Evolutionary conservation across 768 basidiomycete genomes (phyloP).

Genomic region (Lactifluus volemus): DNA sequence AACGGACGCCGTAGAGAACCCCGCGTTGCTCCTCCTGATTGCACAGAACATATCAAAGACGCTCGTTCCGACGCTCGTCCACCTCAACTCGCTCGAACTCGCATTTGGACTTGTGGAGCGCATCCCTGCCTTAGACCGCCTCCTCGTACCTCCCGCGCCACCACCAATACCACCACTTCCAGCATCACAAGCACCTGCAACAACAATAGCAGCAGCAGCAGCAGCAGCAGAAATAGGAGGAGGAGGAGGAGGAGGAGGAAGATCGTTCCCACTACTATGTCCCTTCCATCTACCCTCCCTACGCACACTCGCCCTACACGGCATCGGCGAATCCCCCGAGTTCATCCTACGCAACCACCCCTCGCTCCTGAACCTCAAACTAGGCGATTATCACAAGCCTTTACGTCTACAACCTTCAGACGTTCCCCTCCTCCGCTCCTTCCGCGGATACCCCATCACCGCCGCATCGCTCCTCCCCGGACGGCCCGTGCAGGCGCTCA

Average conservation of each 20-base stretch:
- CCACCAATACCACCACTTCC: no score
- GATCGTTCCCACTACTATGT: slow-evolving; percentile 2
- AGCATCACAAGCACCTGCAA: background rate
- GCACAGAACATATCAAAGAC: slow-evolving; percentile 26
- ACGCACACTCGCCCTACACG: slow-evolving; percentile 27
- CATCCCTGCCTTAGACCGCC: slow-evolving; percentile 17
- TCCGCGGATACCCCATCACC: slow-evolving; percentile 52
- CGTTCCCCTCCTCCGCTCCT: slow-evolving; percentile 42
- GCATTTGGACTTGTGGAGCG: slow-evolving; percentile 40
- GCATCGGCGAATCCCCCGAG: slow-evolving; percentile 30
- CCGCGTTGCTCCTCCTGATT: slow-evolving; percentile 12
- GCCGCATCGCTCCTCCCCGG: slow-evolving; percentile 54
- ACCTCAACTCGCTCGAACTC: slow-evolving; percentile 50
- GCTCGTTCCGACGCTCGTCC: slow-evolving; percentile 34
- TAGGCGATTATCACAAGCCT: slow-evolving; percentile 36
- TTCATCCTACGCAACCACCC: slow-evolving; percentile 23
- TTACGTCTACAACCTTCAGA: slow-evolving; percentile 36
- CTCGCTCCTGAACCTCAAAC: slow-evolving; percentile 36
- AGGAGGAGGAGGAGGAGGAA: no score
- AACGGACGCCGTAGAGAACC: slow-evolving; percentile 29
- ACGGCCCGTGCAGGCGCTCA: slow-evolving; percentile 46
- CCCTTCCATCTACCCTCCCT: slow-evolving; percentile 25
- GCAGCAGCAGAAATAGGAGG: slow-evolving; percentile 19
- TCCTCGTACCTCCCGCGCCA: slow-evolving; percentile 26
- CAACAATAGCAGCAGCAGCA: background rate